Evolutionary conservation across 2,329 filamentous ascomycete species (phyloP).

Genomic region (Trichoderma atrobrunneum): DNA sequence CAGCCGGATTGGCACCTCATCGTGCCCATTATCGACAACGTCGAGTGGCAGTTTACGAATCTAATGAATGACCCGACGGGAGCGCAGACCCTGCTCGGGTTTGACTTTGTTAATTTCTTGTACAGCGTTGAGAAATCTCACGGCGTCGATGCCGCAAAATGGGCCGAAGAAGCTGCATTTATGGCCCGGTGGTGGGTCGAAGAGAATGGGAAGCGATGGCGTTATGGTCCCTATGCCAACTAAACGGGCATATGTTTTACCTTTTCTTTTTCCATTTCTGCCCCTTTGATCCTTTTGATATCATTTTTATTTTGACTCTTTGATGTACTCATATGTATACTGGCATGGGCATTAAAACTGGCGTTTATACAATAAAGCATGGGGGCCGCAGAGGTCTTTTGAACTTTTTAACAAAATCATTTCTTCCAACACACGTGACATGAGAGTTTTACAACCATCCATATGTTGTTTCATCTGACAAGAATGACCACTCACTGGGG

Average conservation of each 20-base stretch:
- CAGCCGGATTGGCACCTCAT: slow-evolving; percentile 31
- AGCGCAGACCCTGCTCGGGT: slow-evolving; percentile 15
- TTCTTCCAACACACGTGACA: neutral
- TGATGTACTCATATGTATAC: slow-evolving; percentile 8
- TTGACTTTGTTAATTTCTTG: slow-evolving; percentile 24
- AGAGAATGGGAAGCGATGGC: slow-evolving; percentile 36
- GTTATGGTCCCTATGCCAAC: slow-evolving; percentile 24
- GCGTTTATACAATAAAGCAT: slow-evolving; percentile 5
- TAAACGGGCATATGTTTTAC: neutral
- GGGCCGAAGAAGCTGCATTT: slow-evolving; percentile 35
- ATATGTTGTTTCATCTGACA: neutral
- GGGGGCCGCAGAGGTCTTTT: neutral
- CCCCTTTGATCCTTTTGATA: neutral
- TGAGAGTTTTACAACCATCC: neutral
- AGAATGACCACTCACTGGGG: neutral
- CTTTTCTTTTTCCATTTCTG: neutral
- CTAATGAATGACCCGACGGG: slow-evolving; percentile 30
- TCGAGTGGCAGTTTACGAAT: slow-evolving; percentile 34
- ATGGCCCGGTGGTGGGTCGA: slow-evolving; percentile 36
- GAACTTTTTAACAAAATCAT: neutral
- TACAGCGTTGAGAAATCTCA: slow-evolving; percentile 22
- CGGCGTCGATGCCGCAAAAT: slow-evolving; percentile 29
- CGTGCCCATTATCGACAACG: slow-evolving; percentile 32
- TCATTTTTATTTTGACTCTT: neutral
- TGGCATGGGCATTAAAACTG: slow-evolving; percentile 13